Evolutionary conservation across 1,284 basidiomycete species (phyloP).

Genomic region (Ceratobasidium sp.): DNA sequence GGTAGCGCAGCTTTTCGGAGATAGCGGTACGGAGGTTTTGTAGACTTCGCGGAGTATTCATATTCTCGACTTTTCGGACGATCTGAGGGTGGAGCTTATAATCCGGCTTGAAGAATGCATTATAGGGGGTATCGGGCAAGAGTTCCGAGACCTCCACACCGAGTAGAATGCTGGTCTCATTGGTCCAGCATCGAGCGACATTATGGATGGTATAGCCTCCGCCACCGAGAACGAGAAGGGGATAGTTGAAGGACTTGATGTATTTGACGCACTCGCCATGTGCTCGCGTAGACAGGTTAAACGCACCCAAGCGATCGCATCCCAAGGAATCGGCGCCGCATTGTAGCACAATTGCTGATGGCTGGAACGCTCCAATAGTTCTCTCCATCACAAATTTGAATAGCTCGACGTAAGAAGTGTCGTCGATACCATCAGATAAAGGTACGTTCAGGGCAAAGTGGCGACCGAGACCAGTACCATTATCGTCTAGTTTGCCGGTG

Average conservation of each 20-base stretch:
- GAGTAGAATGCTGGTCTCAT: constrained; percentile 95
- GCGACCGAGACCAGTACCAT: constrained; percentile 82
- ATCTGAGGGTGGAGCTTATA: constrained; percentile 94
- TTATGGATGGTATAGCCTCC: constrained; percentile 97
- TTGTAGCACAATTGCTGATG: constrained; percentile 92
- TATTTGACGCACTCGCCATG: constrained; percentile 98
- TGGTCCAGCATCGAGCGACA: constrained; percentile 98
- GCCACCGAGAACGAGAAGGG: constrained; percentile 89
- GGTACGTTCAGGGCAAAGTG: constrained; percentile 97
- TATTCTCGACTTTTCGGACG: constrained; percentile 90
- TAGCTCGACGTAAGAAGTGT: constrained; percentile 92
- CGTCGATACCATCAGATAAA: constrained; percentile 95
- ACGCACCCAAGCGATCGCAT: constrained; percentile 92
- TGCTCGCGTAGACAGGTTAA: constrained; percentile 98
- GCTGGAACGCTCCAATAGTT: constrained; percentile 88
- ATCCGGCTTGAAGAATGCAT: constrained; percentile 91
- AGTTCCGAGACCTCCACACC: constrained; percentile 84
- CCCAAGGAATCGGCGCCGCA: constrained; percentile 98
- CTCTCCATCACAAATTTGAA: constrained; percentile 98
- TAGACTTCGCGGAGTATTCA: constrained; percentile 82
- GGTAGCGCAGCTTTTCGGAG: constrained; percentile 89
- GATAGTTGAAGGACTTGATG: constrained; percentile 90
- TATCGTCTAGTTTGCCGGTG: constrained; percentile 91
- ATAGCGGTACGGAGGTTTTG: constrained; percentile 87
- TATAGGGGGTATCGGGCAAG: constrained; percentile 89